Percentiles rank a stretch among this genome's conserved stretches.
Conservation (phyloP, 2,329 filamentous ascomycete species). For the Aspergillus chevalieri region DNA sequence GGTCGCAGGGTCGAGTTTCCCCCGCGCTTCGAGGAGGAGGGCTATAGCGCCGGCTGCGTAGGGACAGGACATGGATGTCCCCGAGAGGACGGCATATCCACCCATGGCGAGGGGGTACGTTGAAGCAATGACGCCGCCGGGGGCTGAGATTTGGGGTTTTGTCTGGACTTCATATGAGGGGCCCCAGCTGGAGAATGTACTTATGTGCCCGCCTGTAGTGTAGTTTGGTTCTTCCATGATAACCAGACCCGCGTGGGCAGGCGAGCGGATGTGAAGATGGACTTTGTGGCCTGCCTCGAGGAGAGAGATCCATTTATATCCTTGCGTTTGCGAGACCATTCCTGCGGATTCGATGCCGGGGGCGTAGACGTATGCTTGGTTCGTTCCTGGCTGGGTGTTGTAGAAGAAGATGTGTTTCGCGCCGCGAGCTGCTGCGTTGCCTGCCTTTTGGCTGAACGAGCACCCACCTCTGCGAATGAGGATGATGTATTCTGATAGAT, state of each 20-base stretch:
- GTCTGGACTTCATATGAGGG: constrained; percentile 10
- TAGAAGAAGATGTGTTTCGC: constrained; percentile 59
- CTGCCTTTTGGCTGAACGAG: constrained; percentile 50
- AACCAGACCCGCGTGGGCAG: constrained; percentile 4
- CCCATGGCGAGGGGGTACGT: constrained; percentile 46
- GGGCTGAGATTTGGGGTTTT: constrained; percentile 3
- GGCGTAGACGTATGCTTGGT: constrained; percentile 1
- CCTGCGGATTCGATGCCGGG: constrained; percentile 7
- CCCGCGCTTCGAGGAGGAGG: constrained; percentile 22
- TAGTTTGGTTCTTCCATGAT: constrained; percentile 11
- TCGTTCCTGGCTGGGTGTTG: constrained; percentile 39
- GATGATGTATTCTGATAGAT: constrained; percentile 54
- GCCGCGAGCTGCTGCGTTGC: constrained; percentile 49
- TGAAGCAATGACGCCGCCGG: constrained; percentile 44
- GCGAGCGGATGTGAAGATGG: constrained; percentile 10
- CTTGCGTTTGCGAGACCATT: constrained; percentile 11
- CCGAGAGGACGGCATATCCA: constrained; percentile 48
- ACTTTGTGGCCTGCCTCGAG: constrained; percentile 8
- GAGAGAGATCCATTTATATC: constrained; percentile 8
- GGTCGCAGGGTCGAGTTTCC: constrained; percentile 16
- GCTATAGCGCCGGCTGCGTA: constrained; percentile 46
- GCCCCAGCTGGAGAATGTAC: constrained; percentile 15
- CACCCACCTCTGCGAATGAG: constrained; percentile 56
- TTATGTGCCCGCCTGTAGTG: constrained; percentile 12
- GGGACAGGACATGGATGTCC: constrained; percentile 57